Evolutionary conservation across 768 basidiomycete species (phyloP), one percentile per base, ranked within the genome.

Genomic region (Leucosporidium scottii): DNA sequence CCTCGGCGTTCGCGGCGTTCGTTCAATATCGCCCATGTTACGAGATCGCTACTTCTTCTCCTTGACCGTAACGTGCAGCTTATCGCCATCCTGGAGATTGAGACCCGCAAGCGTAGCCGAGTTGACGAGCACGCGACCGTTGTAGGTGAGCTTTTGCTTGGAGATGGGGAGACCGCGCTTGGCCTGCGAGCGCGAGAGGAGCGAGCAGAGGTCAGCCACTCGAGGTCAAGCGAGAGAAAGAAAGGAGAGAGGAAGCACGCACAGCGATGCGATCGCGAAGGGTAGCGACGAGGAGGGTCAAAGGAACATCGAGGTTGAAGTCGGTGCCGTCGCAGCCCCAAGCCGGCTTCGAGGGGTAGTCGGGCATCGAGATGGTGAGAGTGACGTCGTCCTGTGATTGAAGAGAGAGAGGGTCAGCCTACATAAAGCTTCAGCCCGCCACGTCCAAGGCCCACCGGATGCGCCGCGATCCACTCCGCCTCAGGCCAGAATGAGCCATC

Each of bases 311-410:
- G 65, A 99, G 82, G 15, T 85, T 85, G 66, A 93, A 85, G 50
- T 85, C 80, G 61, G 82, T 83, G 0, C 93, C 93, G 75, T 94
- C 86, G 62, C 96, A 81, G 75, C 94, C 93, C 90, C 90, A 94
- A 78, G 94, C 93, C 0, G 93, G 87, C 77, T 90, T 92, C 44
- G 86, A 85, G 1, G 87, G 80, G 74, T 93, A 87, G 62, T 81
- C 82, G 2, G 94, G 93, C 71, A 99, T 81, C 76, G 93, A 91
- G 4, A 98, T 82, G 44, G 83, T 82, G 56, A 99, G 82, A 30
- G 87, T 87, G 74, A 98, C 90, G 18, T 94, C 89, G 73, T 93
- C 88, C 86, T 87, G 62, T 3, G 53, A 59, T 4, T 34, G 34
- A 34, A 34, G 34, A 39, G 6, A 36, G 31, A 21, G 28, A 23